Percentiles rank a stretch among this genome's conserved stretches.
These are phyloP conservation scores for Sanghuangporus baumii DNA, from an alignment of 1,284 basidiomycete genomes.

Conservation along the genomic window DNA sequence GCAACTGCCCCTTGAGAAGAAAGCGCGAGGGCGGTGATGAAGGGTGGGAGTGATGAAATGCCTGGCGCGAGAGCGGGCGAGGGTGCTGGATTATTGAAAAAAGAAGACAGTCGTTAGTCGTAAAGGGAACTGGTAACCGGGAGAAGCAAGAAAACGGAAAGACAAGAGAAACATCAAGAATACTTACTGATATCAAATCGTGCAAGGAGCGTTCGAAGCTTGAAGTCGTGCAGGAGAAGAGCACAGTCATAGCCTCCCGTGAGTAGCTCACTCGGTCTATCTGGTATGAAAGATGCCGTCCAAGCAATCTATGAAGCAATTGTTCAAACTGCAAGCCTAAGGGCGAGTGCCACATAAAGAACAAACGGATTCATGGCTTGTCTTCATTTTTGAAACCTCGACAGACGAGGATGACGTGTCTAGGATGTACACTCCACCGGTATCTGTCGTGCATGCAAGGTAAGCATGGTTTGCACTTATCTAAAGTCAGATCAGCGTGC, in stretches of 20 bases:
- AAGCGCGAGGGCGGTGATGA: conserved; percentile 56
- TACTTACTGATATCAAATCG: conserved; percentile 51
- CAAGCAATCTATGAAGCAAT: conserved; percentile 51
- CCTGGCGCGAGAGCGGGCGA: conserved; percentile 36
- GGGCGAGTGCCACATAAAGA: background rate
- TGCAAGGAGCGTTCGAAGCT: conserved; percentile 52
- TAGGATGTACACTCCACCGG: conserved; percentile 58
- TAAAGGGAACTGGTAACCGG: background rate
- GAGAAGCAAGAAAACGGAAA: background rate
- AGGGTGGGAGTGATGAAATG: conserved; percentile 64
- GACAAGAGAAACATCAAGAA: background rate
- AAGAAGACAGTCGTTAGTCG: background rate
- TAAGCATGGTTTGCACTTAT: conserved; percentile 50
- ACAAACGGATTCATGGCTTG: conserved; percentile 56
- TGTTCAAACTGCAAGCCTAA: conserved; percentile 16
- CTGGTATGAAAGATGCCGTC: conserved; percentile 61
- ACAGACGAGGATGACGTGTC: conserved; percentile 43
- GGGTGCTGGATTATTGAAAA: conserved; percentile 27
- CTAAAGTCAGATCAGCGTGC: conserved; percentile 38
- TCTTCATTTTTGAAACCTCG: conserved; percentile 49
- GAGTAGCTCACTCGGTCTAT: conserved; percentile 61
- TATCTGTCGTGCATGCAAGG: conserved; percentile 66
- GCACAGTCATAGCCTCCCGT: conserved; percentile 72
- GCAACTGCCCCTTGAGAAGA: conserved; percentile 53
- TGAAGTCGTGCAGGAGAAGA: conserved; percentile 62